These are phyloP conservation scores for Paramyrothecium sp. DNA, from an alignment of 2,329 filamentous ascomycete species.

Conservation along the genomic window DNA sequence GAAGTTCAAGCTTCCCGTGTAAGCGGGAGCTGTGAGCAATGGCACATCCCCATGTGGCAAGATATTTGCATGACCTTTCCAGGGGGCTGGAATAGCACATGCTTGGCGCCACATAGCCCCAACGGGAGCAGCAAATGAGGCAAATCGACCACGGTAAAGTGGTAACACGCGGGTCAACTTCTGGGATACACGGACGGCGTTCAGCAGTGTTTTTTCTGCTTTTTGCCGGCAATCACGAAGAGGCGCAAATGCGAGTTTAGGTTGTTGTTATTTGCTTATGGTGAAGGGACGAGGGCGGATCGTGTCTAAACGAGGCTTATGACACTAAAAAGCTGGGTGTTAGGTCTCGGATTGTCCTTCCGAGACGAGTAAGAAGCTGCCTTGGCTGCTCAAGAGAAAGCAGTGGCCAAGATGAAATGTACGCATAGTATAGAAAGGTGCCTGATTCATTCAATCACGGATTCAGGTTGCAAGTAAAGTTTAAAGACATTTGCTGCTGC, in stretches of 20 bases:
- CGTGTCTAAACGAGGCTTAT: too few relatives aligned
- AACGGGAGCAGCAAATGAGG: background rate
- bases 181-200: constrained; percentile 29
- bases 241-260: background rate
- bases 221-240: background rate
- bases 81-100: background rate
- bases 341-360: too few relatives aligned
- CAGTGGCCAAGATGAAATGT: background rate
- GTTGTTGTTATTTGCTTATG: background rate
- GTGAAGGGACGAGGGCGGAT: background rate
- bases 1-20: constrained; percentile 84
- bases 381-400: too few relatives aligned
- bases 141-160: background rate
- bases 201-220: constrained; percentile 10
- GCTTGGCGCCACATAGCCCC: background rate
- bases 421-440: background rate
- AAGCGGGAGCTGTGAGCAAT: constrained; percentile 25
- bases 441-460: background rate
- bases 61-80: background rate
- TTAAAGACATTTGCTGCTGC: background rate
- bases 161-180: constrained; percentile 2
- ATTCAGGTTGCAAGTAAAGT: background rate
- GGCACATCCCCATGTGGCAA: background rate
- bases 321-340: too few relatives aligned
- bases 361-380: too few relatives aligned